Base-by-base conservation (phyloP, 2,329 filamentous ascomycete species). In the Penicillium sp. region DNA sequence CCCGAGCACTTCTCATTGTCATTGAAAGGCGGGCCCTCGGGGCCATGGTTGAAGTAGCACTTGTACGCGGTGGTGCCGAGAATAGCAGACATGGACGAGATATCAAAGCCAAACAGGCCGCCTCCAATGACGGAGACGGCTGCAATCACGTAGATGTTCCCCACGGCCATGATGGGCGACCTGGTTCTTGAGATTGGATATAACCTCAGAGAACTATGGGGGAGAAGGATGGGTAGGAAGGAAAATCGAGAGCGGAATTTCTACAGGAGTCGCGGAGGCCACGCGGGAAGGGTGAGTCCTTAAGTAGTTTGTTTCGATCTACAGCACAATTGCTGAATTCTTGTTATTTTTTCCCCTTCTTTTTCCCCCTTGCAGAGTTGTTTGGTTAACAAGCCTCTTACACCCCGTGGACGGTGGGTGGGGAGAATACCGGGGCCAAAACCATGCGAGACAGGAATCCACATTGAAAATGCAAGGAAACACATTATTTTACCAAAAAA, bases 21-120 rank as follows among this genome's bases (percentile, higher is more conserved):
- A 10, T 71, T 90, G 85, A 61, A 84, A 80, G 57, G 87, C 82
- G 41, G 91, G 2, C 62, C 67, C 83, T 50, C 89, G 78, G 50
- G 55, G 59, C 69, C 70, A 66, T 89, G 82, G 63, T 84, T 79
- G 74, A 90, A 91, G 75, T 89, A 91, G 67, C 83, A 85, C 67
- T 85, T 86, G 73, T 91, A 91, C 82, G 82, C 33, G 10, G 62
- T 60, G 13, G 68, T 70, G 44, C 63, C 64, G 19, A 72, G 55
- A 47, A 70, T 70, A 40, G 73, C 73, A 2, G 72, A 74, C 70
- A 75, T 71, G 7, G 73, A 75, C 46, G 71, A 72, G 59, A 75
- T 74, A 60, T 74, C 73, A 54, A 74, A 73, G 44, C 70, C 70
- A 58, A 73, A 73, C 41, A 73, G 67, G 54, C 62, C 67, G 57